Base-by-base conservation (phyloP, 164 flowering plant species). In the Chimonanthus salicifolius region DNA sequence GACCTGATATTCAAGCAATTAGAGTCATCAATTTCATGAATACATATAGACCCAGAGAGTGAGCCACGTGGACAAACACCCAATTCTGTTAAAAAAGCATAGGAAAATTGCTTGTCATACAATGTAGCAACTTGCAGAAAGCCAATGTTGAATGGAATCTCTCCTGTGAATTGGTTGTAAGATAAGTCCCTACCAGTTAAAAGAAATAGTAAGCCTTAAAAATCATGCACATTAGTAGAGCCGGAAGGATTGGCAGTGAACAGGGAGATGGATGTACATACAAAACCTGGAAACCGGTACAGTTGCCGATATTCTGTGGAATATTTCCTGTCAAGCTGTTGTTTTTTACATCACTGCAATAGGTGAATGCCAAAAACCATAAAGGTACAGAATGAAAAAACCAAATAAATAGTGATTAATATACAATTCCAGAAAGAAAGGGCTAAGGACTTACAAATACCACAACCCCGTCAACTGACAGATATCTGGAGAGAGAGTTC, bases 101-200 rank as follows among this genome's bases (percentile, higher is more conserved):
- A 33, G 70, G 68, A 68, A 68, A 68, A 16, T 9, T 21, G 9
- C 66, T n/a, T 16, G 46, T 45, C 94, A 64, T 88, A 96, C 99
- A 96, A 78, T 63, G 99, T 96, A 45, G 99, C 99, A 4, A 96
- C 95, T 93, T 96, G 98, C 75, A 93, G 81, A 82, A 93, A 96
- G 5, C 98, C 99, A 73, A 96, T 92, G 73, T 96, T 93, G 86
- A 92, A 96, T 21, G 99, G 99, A 75, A 96, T 93, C 78, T 88
- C 95, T 76, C 99, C 99, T 0, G 88, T 87, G 9, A 96, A 83
- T 78, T 84, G 85, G 73, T 90, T 94, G 80, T 89, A 90, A n/a
- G 97, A 92, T 81, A 90, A 78, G 71, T 89, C 90, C 86, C 92
- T 89, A 72, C 49, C 74, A 80, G 77, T 58, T 33, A 51, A 15